A percentile compares a stretch with the other conserved stretches of the same genome.
These are phyloP conservation scores for Pelagophyceae sp. DNA, from an alignment of 352 stramenopile genomes.

Conservation along the genomic window DNA sequence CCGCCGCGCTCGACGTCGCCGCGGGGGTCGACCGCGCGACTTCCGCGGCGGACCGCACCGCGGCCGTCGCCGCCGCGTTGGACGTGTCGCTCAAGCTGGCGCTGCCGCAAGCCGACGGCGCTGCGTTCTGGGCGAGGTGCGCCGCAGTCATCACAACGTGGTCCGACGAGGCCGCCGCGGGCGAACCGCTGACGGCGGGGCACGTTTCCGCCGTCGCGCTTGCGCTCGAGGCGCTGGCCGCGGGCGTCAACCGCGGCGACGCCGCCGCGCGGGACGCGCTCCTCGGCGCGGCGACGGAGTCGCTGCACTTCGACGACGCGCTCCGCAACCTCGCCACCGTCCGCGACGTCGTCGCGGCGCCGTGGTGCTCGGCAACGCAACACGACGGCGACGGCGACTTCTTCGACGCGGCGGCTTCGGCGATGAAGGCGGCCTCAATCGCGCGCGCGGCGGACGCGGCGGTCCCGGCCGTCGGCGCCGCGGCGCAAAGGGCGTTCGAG, in stretches of 20 bases:
- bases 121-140: background rate
- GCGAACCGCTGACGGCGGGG: background rate
- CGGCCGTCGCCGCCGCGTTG: too few species aligned
- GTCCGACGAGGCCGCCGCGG: background rate
- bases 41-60: too few species aligned
- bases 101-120: too few species aligned
- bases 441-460: too few species aligned
- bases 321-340: background rate
- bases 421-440: background rate
- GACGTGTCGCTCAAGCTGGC: too few species aligned
- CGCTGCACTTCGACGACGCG: background rate
- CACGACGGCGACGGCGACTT: background rate
- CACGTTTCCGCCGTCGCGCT: background rate
- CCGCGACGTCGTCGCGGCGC: background rate
- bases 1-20: background rate
- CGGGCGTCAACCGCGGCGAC: background rate
- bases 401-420: background rate
- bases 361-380: background rate
- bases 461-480: background rate
- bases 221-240: background rate
- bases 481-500: too few species aligned
- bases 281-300: background rate
- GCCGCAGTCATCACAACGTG: background rate
- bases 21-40: background rate
- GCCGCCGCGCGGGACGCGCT: too few species aligned